phyloP scores from a whole-genome alignment of 768 basidiomycete species.

The Russula ochroleuca region DNA sequence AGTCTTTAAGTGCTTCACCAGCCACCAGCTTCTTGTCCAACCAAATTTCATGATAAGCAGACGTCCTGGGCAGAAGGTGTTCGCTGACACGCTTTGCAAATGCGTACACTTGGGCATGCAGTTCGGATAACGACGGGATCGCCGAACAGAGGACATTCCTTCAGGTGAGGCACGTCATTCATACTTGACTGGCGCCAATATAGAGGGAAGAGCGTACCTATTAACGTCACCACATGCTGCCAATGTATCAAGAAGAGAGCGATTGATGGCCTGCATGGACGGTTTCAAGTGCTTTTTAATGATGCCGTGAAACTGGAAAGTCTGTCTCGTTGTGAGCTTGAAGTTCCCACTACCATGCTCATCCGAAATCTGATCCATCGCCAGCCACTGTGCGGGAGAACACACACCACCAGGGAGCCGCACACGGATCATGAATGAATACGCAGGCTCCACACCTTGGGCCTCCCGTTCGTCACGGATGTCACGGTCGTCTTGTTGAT shows the following conservation, averaged over 20 bases:
- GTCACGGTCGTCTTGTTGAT: slow-evolving; percentile 97
- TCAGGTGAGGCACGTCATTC: slow-evolving; percentile 23
- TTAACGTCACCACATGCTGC: slow-evolving; percentile 99
- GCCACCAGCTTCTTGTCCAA: slow-evolving; percentile 95
- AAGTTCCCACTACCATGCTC: slow-evolving; percentile 91
- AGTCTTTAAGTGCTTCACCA: slow-evolving; percentile 89
- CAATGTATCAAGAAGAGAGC: slow-evolving; percentile 84
- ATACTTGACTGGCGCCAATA: not conserved
- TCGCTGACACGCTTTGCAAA: slow-evolving; percentile 83
- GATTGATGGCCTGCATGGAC: slow-evolving; percentile 94
- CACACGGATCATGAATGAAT: slow-evolving; percentile 97
- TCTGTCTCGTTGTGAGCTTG: slow-evolving; percentile 96
- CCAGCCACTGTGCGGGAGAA: slow-evolving; percentile 84
- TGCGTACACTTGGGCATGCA: slow-evolving; percentile 78
- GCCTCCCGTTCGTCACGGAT: slow-evolving; percentile 94
- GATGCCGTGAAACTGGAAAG: slow-evolving; percentile 99
- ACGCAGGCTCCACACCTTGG: slow-evolving; percentile 92
- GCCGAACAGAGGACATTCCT: slow-evolving; percentile 91
- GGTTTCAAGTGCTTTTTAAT: slow-evolving; percentile 96
- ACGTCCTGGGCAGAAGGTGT: slow-evolving; percentile 82
- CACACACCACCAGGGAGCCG: slow-evolving; percentile 97
- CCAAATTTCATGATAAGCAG: slow-evolving; percentile 99
- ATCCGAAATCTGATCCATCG: slow-evolving; percentile 95
- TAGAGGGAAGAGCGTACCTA: slow-evolving; percentile 45
- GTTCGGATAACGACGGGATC: slow-evolving; percentile 81